phyloP scores from a whole-genome alignment of 192 early-diverging fungal genomes.

The Backusella psychrophila region DNA sequence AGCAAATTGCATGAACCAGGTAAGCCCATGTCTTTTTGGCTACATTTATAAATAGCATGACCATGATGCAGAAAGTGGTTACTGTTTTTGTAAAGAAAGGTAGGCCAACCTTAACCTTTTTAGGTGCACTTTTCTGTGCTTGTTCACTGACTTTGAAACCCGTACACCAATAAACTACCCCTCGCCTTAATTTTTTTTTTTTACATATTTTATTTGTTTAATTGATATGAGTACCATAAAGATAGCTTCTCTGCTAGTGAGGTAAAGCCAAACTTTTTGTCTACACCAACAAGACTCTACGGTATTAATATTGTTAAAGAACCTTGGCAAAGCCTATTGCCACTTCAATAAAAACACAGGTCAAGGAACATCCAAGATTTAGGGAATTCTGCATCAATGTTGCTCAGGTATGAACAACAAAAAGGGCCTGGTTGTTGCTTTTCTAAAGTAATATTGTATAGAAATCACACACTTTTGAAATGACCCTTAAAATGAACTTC shows the following conservation, averaged over 20 bases:
- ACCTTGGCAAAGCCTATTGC: constrained; percentile 42
- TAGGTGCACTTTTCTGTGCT: no score
- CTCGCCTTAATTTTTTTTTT: background rate
- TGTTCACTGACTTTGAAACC: no score
- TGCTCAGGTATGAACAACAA: constrained; percentile 52
- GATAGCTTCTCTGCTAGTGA: constrained; percentile 26
- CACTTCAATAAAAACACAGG: constrained; percentile 40
- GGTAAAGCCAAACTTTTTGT: background rate
- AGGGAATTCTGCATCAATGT: constrained; percentile 70
- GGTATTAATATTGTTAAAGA: constrained; percentile 10
- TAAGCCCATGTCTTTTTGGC: no score
- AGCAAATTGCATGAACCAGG: no score
- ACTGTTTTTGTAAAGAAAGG: no score
- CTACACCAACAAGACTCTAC: no score
- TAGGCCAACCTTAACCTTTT: no score
- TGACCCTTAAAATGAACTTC: constrained; percentile 80
- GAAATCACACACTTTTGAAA: constrained; percentile 72
- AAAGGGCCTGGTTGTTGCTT: no score
- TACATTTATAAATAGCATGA: no score
- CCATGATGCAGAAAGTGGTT: no score
- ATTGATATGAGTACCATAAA: constrained; percentile 24
- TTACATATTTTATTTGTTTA: background rate
- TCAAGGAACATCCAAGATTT: constrained; percentile 55
- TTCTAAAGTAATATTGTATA: constrained; percentile 1
- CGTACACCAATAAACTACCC: background rate